Base-by-base conservation (phyloP, 1,284 basidiomycete species). In the Mycena sp. region DNA sequence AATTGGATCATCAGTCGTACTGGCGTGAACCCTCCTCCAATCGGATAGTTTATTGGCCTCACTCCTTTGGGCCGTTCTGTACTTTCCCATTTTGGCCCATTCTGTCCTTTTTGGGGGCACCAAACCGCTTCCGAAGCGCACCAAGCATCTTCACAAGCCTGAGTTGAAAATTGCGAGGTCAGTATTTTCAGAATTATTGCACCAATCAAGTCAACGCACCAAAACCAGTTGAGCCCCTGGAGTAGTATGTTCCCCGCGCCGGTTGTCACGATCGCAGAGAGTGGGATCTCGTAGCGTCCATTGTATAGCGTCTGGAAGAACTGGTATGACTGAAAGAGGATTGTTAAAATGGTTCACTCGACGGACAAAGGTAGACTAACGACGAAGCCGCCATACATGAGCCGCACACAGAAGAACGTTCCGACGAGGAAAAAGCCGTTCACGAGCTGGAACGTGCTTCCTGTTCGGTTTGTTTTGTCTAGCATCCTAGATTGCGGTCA, bases 121-220 rank as follows among this genome's bases (percentile, higher is more conserved):
- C 19, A 29, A 60, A 60, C 11, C 58, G 49, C 30, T 60, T 67
- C 40, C 77, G 79, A 54, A 91, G 73, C 6, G 87, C 83, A 49
- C 71, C 65, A 56, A 91, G 82, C 87, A 91, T 92, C 71, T 89
- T 90, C 49, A 73, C 78, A 72, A 91, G 87, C 89, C 90, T 91
- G 61, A 9, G 32, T n/a, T n/a, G 2, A 38, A 50, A 32, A 55
- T 21, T 26, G 50, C 38, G 38, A 44, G 43, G 23, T 35, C 3
- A 23, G 29, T 56, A 17, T 30, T 23, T 37, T 21, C 30, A 11
- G 17, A 35, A 5, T 10, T 2, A 35, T n/a, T n/a, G n/a, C n/a
- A n/a, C n/a, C 12, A 23, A 23, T 26, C n/a, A 16, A 25, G 16
- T 10, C n/a, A n/a, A 76, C 85, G 48, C 59, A 93, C 91, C 91